These are phyloP conservation scores for Lactarius deliciosus DNA, from an alignment of 768 basidiomycete genomes.

Conservation along the genomic window DNA sequence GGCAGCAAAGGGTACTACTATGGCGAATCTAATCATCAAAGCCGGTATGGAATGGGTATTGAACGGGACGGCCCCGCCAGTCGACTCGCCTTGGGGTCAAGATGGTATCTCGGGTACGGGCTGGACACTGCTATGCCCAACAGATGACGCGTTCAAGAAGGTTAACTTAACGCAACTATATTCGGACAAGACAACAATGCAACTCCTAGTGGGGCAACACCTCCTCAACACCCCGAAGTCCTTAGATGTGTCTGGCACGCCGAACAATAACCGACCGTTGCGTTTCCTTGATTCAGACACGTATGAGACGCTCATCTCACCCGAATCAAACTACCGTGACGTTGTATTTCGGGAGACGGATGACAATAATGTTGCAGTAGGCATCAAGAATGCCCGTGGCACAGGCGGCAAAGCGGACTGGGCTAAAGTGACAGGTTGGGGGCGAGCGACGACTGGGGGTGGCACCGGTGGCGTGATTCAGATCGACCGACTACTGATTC, in stretches of 20 bases:
- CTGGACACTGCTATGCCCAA: constrained; percentile 91
- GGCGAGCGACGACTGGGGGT: constrained; percentile 68
- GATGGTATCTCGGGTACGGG: constrained; percentile 48
- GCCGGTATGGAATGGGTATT: constrained; percentile 91
- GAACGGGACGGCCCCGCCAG: constrained; percentile 78
- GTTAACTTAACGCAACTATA: constrained; percentile 78
- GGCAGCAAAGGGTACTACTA: constrained; percentile 86
- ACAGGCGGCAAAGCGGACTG: constrained; percentile 61
- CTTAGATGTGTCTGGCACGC: constrained; percentile 35
- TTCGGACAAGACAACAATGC: constrained; percentile 52
- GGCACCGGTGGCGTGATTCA: constrained; percentile 86
- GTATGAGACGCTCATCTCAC: constrained; percentile 77
- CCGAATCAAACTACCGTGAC: constrained; percentile 69
- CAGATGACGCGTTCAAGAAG: constrained; percentile 87
- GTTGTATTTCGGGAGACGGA: constrained; percentile 69
- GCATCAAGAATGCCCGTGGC: constrained; percentile 72
- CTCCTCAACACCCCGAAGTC: constrained; percentile 45
- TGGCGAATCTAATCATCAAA: constrained; percentile 78
- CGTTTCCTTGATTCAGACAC: constrained; percentile 65
- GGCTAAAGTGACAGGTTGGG: constrained; percentile 69
- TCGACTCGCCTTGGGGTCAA: constrained; percentile 64
- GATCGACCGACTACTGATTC: constrained; percentile 79
- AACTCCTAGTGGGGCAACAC: constrained; percentile 70
- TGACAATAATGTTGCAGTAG: constrained; percentile 53
- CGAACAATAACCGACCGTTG: constrained; percentile 73